Percentiles rank a stretch among this genome's conserved stretches.
Conservation (phyloP, 2,329 filamentous ascomycete genomes). For the Sporothrix brunneoviolacea region DNA sequence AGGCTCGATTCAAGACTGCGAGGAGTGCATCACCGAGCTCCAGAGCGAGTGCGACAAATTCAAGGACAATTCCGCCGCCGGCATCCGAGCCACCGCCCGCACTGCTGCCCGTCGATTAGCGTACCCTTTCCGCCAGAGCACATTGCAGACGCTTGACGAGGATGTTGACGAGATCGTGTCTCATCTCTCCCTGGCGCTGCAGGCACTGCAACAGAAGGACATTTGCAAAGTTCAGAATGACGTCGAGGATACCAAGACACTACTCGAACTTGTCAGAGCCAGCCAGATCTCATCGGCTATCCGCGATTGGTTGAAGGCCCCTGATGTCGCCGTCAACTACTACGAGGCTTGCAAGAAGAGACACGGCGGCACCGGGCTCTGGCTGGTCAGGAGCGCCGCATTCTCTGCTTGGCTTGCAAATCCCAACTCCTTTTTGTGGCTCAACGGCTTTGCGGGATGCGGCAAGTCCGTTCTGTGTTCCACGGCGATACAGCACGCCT, state of each 20-base stretch:
- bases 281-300: constrained; percentile 23
- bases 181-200: constrained; percentile 26
- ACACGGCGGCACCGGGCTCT: constrained; percentile 28
- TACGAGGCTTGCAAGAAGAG: constrained; percentile 23
- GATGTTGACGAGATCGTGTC: constrained; percentile 28
- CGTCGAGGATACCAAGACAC: constrained; percentile 22
- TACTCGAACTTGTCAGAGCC: constrained; percentile 24
- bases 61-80: constrained; percentile 9
- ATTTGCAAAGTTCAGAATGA: constrained; percentile 21
- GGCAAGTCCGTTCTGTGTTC: constrained; percentile 35
- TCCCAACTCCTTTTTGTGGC: constrained; percentile 31
- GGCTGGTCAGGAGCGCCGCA: constrained; percentile 23
- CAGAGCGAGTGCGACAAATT: constrained; percentile 24
- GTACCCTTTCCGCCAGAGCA: constrained; percentile 31
- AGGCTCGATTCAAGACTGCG: constrained; percentile 22
- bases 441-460: constrained; percentile 33
- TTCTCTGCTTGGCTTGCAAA: constrained; percentile 25
- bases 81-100: constrained; percentile 14
- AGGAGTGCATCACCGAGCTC: constrained; percentile 25
- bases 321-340: constrained; percentile 30
- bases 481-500: constrained; percentile 28
- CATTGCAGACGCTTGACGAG: constrained; percentile 32
- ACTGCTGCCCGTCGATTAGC: constrained; percentile 17
- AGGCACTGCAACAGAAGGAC: constrained; percentile 27
- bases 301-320: constrained; percentile 29